Evolutionary conservation across 2,329 filamentous ascomycete species (phyloP).

Genomic region (Emmonsiellopsis sp.): DNA sequence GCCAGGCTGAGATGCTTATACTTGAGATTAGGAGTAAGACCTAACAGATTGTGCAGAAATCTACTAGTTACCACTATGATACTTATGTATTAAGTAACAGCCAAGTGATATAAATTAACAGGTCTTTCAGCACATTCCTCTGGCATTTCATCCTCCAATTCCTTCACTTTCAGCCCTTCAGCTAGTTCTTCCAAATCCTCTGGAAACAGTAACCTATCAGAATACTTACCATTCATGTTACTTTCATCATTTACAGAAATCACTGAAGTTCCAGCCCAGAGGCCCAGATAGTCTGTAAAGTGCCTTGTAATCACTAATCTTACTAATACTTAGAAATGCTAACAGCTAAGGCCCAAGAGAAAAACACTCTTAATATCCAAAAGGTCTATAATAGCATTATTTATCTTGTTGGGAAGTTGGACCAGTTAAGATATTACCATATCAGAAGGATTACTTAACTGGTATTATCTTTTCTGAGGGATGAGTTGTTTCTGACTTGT

Average conservation of each 20-base stretch:
- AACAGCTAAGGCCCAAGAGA: conserved; percentile 12
- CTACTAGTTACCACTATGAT: too few species aligned
- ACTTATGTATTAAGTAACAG: too few species aligned
- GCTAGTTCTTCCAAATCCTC: conserved; percentile 14
- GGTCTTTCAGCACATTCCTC: too few species aligned
- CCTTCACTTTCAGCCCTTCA: too few species aligned
- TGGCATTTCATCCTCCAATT: too few species aligned
- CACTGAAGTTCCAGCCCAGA: conserved; percentile 22
- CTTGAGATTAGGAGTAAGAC: conserved; percentile 1
- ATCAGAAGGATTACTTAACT: conserved; percentile 9
- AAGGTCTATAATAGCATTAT: conserved; percentile 9
- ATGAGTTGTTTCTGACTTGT: conserved; percentile 8
- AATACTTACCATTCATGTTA: conserved; percentile 8
- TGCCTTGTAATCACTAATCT: conserved; percentile 11
- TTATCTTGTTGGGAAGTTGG: conserved; percentile 9
- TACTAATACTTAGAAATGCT: conserved; percentile 15
- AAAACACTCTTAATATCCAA: conserved; percentile 12
- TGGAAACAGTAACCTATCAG: conserved; percentile 11
- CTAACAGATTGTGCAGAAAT: too few species aligned
- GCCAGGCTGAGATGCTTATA: conserved; percentile 10
- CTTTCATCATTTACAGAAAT: conserved; percentile 18
- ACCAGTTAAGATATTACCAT: conserved; percentile 2
- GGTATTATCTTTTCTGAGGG: conserved; percentile 11
- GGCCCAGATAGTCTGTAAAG: conserved; percentile 15
- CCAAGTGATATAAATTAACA: too few species aligned